Percentiles rank a stretch among this genome's conserved stretches.
phyloP scores from a whole-genome alignment of 139 green algal species.

The Chlorella sp. region DNA sequence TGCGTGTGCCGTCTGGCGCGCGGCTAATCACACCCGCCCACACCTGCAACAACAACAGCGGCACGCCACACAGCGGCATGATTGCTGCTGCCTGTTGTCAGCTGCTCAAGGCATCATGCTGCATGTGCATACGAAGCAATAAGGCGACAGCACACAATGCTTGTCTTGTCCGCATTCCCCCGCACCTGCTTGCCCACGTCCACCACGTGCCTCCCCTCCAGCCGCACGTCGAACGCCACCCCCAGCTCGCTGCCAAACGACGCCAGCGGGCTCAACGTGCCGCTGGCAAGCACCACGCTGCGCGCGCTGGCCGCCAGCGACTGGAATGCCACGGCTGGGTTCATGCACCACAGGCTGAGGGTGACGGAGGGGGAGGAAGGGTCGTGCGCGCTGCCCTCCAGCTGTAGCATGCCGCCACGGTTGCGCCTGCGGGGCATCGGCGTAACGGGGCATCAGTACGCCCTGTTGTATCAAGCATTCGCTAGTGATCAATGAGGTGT shows the following conservation, averaged over 20 bases:
- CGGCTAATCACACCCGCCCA: conserved; percentile 54
- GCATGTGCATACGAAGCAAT: no score
- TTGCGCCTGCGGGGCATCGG: no score
- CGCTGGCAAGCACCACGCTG: conserved; percentile 16
- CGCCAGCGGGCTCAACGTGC: conserved; percentile 80
- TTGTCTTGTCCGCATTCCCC: no score
- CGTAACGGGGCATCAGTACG: no score
- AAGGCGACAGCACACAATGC: no score
- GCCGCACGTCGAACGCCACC: conserved; percentile 53
- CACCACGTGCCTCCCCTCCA: conserved; percentile 88
- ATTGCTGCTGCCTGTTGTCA: neutral
- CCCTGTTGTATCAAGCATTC: neutral
- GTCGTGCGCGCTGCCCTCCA: neutral
- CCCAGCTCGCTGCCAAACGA: conserved; percentile 83
- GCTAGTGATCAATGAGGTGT: neutral
- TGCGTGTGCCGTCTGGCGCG: conserved; percentile 26
- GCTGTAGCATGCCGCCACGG: no score
- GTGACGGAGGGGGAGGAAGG: neutral
- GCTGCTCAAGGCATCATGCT: no score
- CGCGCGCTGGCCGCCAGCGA: conserved; percentile 8
- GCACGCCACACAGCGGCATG: neutral
- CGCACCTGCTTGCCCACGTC: conserved; percentile 74
- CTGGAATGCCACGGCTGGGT: conserved; percentile 48
- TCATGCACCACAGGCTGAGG: conserved; percentile 80
- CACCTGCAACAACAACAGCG: conserved; percentile 33